Evolutionary conservation across 2,329 filamentous ascomycete genomes (phyloP).

Genomic region (Coniella vitis): DNA sequence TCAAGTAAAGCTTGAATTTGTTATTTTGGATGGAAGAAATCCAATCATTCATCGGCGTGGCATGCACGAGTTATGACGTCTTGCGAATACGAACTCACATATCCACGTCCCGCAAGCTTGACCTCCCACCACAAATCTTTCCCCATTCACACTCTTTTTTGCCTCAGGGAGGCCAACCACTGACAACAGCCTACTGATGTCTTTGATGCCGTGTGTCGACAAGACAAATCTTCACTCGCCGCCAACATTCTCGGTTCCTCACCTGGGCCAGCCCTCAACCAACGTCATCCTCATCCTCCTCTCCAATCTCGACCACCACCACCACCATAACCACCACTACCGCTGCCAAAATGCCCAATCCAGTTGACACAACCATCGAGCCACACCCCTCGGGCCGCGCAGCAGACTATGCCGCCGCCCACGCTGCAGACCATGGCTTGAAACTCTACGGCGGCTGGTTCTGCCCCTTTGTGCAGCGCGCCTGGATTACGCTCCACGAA

Average conservation of each 20-base stretch:
- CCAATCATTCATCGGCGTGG: no score
- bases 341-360: constrained; percentile 29
- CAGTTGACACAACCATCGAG: constrained; percentile 42
- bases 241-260: neutral
- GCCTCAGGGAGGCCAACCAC: no score
- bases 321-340: neutral
- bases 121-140: neutral
- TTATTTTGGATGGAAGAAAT: no score
- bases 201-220: no score
- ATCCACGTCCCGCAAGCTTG: neutral
- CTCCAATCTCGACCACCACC: neutral
- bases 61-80: neutral
- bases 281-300: neutral
- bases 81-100: neutral
- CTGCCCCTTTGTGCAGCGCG: constrained; percentile 63
- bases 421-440: constrained; percentile 41
- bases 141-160: no score
- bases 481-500: constrained; percentile 67
- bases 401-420: constrained; percentile 37
- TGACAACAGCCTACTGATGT: no score
- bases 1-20: no score
- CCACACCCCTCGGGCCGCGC: constrained; percentile 43
- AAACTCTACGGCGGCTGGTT: constrained; percentile 73
- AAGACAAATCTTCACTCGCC: no score
- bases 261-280: neutral